Conservation (phyloP, 2,329 filamentous ascomycete species). For the Scedosporium apiospermum region DNA sequence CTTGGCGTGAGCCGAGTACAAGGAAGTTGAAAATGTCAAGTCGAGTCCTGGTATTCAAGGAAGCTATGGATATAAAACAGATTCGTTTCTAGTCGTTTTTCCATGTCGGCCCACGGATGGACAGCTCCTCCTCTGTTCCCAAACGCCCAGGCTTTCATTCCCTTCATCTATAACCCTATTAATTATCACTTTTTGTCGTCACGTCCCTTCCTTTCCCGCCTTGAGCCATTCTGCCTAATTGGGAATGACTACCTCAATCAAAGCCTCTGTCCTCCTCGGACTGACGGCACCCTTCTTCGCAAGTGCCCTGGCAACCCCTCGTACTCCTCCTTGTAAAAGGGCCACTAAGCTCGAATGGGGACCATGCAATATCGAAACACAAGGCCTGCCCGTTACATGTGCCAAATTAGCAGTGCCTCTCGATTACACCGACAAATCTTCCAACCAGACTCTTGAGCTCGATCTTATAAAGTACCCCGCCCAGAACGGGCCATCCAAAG, state of each 20-base stretch:
- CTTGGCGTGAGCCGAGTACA: background rate
- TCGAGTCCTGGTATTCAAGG: too few species aligned
- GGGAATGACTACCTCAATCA: background rate
- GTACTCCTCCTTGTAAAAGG: background rate
- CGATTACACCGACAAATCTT: slow-evolving; percentile 23
- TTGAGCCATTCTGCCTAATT: too few species aligned
- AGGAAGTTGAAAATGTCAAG: background rate
- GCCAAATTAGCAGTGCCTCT: slow-evolving; percentile 27
- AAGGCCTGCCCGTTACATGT: slow-evolving; percentile 17
- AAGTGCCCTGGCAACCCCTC: background rate
- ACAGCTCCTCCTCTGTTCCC: too few species aligned
- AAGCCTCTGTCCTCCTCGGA: background rate
- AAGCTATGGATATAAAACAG: too few species aligned
- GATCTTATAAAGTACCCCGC: slow-evolving; percentile 23
- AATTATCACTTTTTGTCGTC: too few species aligned
- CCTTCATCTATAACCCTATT: too few species aligned
- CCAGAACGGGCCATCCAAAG: slow-evolving; percentile 18
- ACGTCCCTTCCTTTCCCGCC: too few species aligned
- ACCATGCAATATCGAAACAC: background rate
- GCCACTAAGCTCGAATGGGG: background rate
- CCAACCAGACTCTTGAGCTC: slow-evolving; percentile 18
- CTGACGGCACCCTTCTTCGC: background rate
- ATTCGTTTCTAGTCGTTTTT: too few species aligned
- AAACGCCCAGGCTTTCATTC: too few species aligned
- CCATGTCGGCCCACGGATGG: too few species aligned